A percentile compares a stretch with the other conserved stretches of the same genome.
phyloP scores from a whole-genome alignment of 306 rosid species.

The Vicia sativa region DNA sequence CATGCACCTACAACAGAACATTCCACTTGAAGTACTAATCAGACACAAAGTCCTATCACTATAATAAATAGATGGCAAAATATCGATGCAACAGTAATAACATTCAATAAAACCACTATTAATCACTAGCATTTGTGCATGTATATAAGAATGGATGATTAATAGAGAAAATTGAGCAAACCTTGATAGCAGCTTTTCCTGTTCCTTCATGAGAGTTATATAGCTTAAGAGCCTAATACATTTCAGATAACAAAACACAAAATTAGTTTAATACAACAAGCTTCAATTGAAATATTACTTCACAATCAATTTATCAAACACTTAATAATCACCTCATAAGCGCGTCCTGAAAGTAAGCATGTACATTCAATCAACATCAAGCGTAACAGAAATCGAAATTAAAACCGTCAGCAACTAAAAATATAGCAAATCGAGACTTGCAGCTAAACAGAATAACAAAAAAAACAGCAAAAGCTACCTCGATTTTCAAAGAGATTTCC shows the following conservation, averaged over 20 bases:
- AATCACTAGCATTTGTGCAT: slow-evolving; percentile 14
- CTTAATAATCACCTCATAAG: slow-evolving; percentile 59
- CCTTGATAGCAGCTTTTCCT: slow-evolving; percentile 82
- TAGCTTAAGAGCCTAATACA: slow-evolving; percentile 68
- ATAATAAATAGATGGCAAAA: slow-evolving; percentile 3
- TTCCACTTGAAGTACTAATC: slow-evolving; percentile 12
- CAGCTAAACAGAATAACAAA: not conserved
- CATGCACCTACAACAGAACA: slow-evolving; percentile 1
- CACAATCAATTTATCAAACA: slow-evolving; percentile 1
- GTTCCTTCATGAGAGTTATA: slow-evolving; percentile 80
- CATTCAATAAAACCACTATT: slow-evolving; percentile 8
- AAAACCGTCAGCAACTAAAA: slow-evolving; percentile 36
- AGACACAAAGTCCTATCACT: not conserved
- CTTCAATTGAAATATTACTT: not conserved
- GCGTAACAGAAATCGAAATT: slow-evolving; percentile 29
- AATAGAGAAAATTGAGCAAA: slow-evolving; percentile 38
- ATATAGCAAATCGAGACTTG: slow-evolving; percentile 3
- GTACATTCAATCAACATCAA: slow-evolving; percentile 31
- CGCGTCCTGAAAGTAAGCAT: slow-evolving; percentile 59
- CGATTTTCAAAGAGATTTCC: slow-evolving; percentile 67
- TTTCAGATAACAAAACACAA: slow-evolving; percentile 3
- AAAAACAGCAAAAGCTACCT: slow-evolving; percentile 50
- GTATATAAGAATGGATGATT: not conserved
- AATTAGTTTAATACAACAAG: slow-evolving; percentile 23
- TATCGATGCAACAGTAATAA: slow-evolving; percentile 1